These are phyloP conservation scores for Naegleria gruberi DNA, from an alignment of 208 protist genomes.

Conservation along the genomic window DNA sequence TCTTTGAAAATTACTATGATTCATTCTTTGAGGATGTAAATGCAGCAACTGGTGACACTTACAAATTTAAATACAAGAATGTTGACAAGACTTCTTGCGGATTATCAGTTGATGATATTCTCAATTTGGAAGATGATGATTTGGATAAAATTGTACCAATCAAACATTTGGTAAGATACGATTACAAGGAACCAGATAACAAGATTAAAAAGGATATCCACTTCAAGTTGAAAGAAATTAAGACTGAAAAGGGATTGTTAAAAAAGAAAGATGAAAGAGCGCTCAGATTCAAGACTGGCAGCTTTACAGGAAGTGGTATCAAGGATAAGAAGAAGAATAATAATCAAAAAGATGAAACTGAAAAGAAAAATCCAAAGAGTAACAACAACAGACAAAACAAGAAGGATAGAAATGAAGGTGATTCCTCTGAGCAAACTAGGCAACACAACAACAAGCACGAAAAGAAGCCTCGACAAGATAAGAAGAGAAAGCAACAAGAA, in stretches of 20 bases:
- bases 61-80: constrained; percentile 14
- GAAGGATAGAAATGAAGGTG: neutral
- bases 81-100: neutral
- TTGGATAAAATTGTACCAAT: neutral
- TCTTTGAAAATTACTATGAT: neutral
- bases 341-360: neutral
- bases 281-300: neutral
- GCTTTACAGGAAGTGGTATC: neutral
- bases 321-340: neutral
- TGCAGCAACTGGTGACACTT: neutral
- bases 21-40: neutral
- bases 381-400: neutral
- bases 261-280: neutral
- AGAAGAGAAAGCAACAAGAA: neutral
- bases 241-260: neutral
- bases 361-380: neutral
- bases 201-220: neutral
- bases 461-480: neutral
- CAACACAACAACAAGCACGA: neutral
- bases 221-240: neutral
- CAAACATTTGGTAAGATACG: neutral
- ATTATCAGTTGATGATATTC: neutral
- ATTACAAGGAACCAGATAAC: neutral
- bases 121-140: neutral
- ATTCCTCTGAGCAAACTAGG: no score